A percentile compares a stretch with the other conserved stretches of the same genome.
Evolutionary conservation across 495 filamentous ascomycete species (phyloP).

Genomic region (Parathielavia hyrcaniae): DNA sequence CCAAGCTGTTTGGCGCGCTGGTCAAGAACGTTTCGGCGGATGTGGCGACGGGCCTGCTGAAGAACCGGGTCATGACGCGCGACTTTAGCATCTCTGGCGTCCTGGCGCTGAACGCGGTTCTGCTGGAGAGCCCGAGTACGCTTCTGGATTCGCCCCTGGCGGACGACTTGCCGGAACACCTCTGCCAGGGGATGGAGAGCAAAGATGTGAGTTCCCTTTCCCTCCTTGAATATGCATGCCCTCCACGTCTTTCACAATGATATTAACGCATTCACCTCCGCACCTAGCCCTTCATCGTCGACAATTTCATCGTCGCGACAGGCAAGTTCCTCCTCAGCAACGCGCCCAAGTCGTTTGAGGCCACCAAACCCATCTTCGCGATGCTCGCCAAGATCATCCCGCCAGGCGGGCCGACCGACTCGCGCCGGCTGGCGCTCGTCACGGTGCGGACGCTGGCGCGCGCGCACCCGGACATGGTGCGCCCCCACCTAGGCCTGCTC

Average conservation of each 20-base stretch:
- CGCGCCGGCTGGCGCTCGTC: slow-evolving; percentile 81
- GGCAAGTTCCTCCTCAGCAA: slow-evolving; percentile 84
- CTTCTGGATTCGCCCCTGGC: slow-evolving; percentile 57
- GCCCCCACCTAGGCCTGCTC: slow-evolving; percentile 70
- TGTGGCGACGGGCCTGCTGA: slow-evolving; percentile 62
- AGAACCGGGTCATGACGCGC: slow-evolving; percentile 69
- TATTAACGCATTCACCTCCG: not conserved
- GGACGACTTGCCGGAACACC: slow-evolving; percentile 63
- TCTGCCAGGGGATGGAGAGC: slow-evolving; percentile 72
- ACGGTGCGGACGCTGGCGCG: slow-evolving; percentile 80
- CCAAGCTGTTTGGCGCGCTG: slow-evolving; percentile 78
- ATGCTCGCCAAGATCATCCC: slow-evolving; percentile 65
- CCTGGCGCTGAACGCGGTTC: slow-evolving; percentile 78
- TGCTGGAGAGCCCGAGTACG: slow-evolving; percentile 67
- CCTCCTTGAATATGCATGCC: not conserved
- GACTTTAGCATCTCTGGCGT: slow-evolving; percentile 62
- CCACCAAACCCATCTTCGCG: slow-evolving; percentile 71
- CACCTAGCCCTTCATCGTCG: slow-evolving; percentile 66
- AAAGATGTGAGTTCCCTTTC: slow-evolving; percentile 55
- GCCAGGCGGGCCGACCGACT: slow-evolving; percentile 71
- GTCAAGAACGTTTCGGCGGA: slow-evolving; percentile 72
- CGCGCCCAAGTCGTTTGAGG: slow-evolving; percentile 56
- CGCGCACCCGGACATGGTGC: slow-evolving; percentile 63
- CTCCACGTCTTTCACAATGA: not conserved
- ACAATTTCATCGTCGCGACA: slow-evolving; percentile 88